Percentiles rank a stretch among this genome's conserved stretches.
Conservation (phyloP, 805 yeast genomes). For the Kregervanrija fluxuum region DNA sequence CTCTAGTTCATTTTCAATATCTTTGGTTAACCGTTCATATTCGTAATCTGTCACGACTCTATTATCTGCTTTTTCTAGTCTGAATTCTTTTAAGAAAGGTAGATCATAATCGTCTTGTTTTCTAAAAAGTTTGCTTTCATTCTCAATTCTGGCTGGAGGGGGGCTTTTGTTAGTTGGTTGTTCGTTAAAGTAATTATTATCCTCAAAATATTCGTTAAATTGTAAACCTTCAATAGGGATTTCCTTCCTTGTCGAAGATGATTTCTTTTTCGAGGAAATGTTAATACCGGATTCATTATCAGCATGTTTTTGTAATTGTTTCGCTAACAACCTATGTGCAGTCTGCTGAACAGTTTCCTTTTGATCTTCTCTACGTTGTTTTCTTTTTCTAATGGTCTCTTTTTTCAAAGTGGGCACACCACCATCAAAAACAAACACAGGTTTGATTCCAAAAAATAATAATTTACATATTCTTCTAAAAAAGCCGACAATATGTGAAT, state of each 20-base stretch:
- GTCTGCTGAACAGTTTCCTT: slow-evolving; percentile 62
- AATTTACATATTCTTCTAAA: slow-evolving; percentile 89
- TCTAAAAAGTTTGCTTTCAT: slow-evolving; percentile 31
- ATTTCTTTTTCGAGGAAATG: background rate
- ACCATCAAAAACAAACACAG: slow-evolving; percentile 93
- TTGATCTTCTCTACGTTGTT: slow-evolving; percentile 67
- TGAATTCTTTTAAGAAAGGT: slow-evolving; percentile 54
- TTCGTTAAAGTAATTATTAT: slow-evolving; percentile 20
- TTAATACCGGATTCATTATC: slow-evolving; percentile 15
- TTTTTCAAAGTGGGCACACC: slow-evolving; percentile 83
- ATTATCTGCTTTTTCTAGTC: slow-evolving; percentile 50
- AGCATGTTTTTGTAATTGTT: slow-evolving; percentile 61
- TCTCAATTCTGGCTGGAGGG: slow-evolving; percentile 5
- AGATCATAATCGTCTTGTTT: slow-evolving; percentile 79
- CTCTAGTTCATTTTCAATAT: slow-evolving; percentile 53
- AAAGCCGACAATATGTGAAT: slow-evolving; percentile 92
- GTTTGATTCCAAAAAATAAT: slow-evolving; percentile 76
- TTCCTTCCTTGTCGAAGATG: slow-evolving; percentile 9
- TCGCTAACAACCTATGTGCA: slow-evolving; percentile 73
- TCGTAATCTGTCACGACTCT: slow-evolving; percentile 73
- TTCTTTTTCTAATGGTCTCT: slow-evolving; percentile 67
- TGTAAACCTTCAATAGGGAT: slow-evolving; percentile 19
- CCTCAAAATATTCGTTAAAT: slow-evolving; percentile 31
- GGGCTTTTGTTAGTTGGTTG: background rate
- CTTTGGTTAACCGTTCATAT: slow-evolving; percentile 50